Base-by-base conservation (phyloP, 345 rosid genomes). In the Crucihimalaya himalaica region DNA sequence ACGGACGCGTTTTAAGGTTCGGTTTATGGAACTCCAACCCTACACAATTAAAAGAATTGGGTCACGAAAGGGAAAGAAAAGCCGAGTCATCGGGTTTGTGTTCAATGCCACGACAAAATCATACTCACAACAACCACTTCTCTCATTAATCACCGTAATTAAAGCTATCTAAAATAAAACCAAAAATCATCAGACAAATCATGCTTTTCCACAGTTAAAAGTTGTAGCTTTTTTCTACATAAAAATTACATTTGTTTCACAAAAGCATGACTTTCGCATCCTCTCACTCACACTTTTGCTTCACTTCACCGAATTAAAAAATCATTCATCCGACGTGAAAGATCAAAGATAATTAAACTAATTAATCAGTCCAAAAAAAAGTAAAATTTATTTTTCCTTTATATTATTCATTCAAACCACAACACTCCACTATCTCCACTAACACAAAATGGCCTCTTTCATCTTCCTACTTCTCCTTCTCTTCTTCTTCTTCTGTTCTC, bases 391-490 rank as follows among this genome's bases (percentile, higher is more conserved):
- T 37, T 28, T 45, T 63, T 10, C 16, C 40, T 45, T 63, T 63
- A 63, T 27, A 63, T 27, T 18, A 9, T 9, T 43, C 53, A 9
- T 9, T 43, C 53, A 29, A 63, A 63, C 27, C 73, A 27, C 50
- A 46, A 50, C 29, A 39, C 40, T 50, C 52, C 75, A 59, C 57
- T 57, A 60, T 31, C 73, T 68, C 5, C 53, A 65, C 74, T 63
- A 5, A 40, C 28, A 52, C 48, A n/a, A 51, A 15, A 86, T 84
- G 85, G 82, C 85, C 34, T 1, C 72, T 0, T 70, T 71, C 19
- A 48, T 50, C n/a, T 54, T 65, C 47, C 51, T 68, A 7, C 72
- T 73, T 9, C 25, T 75, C 7, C 75, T 74, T 16, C 35, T 78
- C 14, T 55, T 76, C 11, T 48, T 78, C 63, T 18, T 39, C 60